Percentiles rank a stretch among this genome's conserved stretches.
Conservation (phyloP, 2,329 filamentous ascomycete species). For the Cercospora canescens region DNA sequence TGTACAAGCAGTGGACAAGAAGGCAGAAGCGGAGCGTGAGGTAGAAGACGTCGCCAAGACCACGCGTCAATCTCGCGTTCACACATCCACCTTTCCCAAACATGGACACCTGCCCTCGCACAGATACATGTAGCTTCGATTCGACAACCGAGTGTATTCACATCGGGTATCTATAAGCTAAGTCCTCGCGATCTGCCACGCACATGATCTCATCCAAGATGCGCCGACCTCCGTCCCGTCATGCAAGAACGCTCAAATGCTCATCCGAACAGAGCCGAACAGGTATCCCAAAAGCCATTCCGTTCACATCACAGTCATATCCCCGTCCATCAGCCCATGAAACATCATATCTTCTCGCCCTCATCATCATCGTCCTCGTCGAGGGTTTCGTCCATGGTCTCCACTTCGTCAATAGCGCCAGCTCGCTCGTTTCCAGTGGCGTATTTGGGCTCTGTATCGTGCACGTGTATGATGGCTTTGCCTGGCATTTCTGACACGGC, state of each 20-base stretch:
- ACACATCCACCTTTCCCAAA: background rate
- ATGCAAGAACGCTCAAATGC: slow-evolving; percentile 4
- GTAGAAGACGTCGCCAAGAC: background rate
- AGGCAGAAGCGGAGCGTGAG: background rate
- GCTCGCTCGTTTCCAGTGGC: slow-evolving; percentile 59
- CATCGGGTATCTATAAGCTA: background rate
- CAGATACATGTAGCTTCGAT: no score
- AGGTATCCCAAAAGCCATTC: background rate
- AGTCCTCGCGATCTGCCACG: background rate
- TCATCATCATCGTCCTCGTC: slow-evolving; percentile 24
- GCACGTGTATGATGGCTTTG: slow-evolving; percentile 83
- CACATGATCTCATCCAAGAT: background rate
- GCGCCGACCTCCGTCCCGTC: background rate
- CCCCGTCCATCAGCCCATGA: background rate
- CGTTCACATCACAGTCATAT: slow-evolving; percentile 1
- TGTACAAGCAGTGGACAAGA: background rate
- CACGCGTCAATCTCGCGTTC: slow-evolving; percentile 2
- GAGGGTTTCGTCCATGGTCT: slow-evolving; percentile 71
- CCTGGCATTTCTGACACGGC: slow-evolving; percentile 54
- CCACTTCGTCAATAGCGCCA: slow-evolving; percentile 83
- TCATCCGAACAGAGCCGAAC: background rate
- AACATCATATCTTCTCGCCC: slow-evolving; percentile 7
- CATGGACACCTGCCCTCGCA: no score
- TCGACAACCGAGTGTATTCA: background rate
- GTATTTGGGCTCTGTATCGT: slow-evolving; percentile 65